Percentiles rank a stretch among this genome's conserved stretches.
Evolutionary conservation across 768 basidiomycete genomes (phyloP).

Genomic region (Auriscalpium microsporum): DNA sequence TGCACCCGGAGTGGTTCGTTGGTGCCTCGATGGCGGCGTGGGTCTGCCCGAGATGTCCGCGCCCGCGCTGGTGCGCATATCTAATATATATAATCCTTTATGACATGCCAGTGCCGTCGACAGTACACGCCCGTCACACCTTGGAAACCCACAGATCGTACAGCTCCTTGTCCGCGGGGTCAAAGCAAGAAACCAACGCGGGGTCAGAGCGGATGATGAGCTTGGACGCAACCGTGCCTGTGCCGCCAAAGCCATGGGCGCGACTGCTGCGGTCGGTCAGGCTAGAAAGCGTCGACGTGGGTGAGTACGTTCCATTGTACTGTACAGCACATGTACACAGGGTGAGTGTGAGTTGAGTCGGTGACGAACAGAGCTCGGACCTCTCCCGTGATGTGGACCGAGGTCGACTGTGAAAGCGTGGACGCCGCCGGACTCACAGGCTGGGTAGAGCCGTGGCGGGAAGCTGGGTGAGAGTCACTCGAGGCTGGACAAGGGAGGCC

Average conservation of each 20-base stretch:
- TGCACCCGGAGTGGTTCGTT: too few relatives aligned
- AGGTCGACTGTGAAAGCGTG: too few relatives aligned
- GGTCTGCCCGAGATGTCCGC: too few relatives aligned
- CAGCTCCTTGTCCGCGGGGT: constrained; percentile 65
- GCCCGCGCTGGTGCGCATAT: too few relatives aligned
- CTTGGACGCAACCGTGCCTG: constrained; percentile 24
- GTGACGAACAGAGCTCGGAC: too few relatives aligned
- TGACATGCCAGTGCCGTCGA: neutral
- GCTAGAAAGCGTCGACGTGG: neutral
- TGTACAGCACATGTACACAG: neutral
- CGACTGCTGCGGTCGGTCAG: neutral
- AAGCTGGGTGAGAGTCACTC: too few relatives aligned
- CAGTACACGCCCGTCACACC: neutral
- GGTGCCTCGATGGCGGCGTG: too few relatives aligned
- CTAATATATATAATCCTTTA: too few relatives aligned
- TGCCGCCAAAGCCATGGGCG: neutral
- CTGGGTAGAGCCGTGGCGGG: too few relatives aligned
- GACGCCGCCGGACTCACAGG: too few relatives aligned
- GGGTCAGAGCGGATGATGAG: constrained; percentile 55
- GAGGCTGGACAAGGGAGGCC: too few relatives aligned
- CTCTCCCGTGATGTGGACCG: too few relatives aligned
- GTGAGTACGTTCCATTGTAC: neutral
- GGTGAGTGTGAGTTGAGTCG: neutral
- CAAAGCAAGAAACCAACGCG: constrained; percentile 63
- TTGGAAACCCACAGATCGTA: constrained; percentile 71